Evolutionary conservation across 2,329 filamentous ascomycete species (phyloP).

Genomic region (Aschersonia sp.): DNA sequence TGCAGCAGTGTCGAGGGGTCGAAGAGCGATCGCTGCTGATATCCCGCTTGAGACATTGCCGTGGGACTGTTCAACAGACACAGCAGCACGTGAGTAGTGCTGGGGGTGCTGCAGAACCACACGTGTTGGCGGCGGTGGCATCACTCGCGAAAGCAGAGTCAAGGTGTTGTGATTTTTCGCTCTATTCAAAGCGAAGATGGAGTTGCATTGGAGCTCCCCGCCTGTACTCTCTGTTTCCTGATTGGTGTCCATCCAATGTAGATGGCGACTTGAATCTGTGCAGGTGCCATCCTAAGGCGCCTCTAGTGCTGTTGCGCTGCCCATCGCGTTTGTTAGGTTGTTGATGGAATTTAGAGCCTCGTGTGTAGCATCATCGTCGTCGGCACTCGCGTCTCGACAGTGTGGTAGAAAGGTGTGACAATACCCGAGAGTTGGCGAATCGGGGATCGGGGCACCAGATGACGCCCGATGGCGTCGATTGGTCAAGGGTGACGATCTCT

Average conservation of each 20-base stretch:
- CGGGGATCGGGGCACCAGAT: not conserved
- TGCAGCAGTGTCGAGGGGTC: not conserved
- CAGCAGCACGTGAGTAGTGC: no score
- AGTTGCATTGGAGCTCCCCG: slow-evolving; percentile 3
- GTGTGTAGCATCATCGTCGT: not conserved
- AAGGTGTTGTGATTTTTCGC: slow-evolving; percentile 8
- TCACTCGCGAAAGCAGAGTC: slow-evolving; percentile 8
- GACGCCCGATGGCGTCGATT: not conserved
- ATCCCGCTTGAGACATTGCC: no score
- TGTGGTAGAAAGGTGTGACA: not conserved
- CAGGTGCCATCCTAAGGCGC: no score
- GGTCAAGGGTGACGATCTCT: not conserved
- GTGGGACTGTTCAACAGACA: no score
- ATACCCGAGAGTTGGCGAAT: not conserved
- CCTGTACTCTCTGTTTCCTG: no score
- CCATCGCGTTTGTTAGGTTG: not conserved
- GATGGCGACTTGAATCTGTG: no score
- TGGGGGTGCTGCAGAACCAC: no score
- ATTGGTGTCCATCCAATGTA: no score
- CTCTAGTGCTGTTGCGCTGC: no score
- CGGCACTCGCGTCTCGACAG: not conserved
- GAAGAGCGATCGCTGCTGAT: not conserved
- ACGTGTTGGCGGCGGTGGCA: not conserved
- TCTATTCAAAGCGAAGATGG: slow-evolving; percentile 10
- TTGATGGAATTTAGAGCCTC: not conserved